A percentile compares a stretch with the other conserved stretches of the same genome.
These are phyloP conservation scores for Santalum album DNA, from an alignment of 164 flowering plant genomes.

Conservation along the genomic window DNA sequence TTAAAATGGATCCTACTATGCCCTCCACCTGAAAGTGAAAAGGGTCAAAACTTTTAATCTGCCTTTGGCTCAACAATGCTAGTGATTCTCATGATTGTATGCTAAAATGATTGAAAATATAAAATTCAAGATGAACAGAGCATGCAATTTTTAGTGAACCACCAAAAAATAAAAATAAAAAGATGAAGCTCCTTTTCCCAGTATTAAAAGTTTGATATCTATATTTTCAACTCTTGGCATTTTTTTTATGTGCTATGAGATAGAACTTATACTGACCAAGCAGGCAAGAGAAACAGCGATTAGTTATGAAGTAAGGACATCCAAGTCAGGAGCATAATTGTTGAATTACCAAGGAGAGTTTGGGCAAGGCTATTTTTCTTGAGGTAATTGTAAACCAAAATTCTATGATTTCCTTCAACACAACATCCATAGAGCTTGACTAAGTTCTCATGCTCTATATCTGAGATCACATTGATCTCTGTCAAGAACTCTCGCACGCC, in stretches of 20 bases:
- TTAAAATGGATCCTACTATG: constrained; percentile 43
- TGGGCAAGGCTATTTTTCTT: constrained; percentile 83
- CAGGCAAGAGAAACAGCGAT: neutral
- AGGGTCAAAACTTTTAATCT: neutral
- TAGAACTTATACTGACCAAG: neutral
- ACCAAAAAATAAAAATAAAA: too few species aligned
- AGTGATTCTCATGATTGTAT: too few species aligned
- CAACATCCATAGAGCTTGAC: constrained; percentile 87
- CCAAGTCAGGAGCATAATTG: constrained; percentile 2
- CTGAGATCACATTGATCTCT: constrained; percentile 66
- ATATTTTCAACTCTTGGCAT: too few species aligned
- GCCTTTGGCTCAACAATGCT: too few species aligned
- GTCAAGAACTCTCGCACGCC: constrained; percentile 76
- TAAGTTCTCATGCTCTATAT: constrained; percentile 70
- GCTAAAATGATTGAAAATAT: too few species aligned
- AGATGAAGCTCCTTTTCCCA: too few species aligned
- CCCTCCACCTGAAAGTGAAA: constrained; percentile 42
- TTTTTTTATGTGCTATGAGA: too few species aligned
- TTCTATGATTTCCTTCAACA: constrained; percentile 69
- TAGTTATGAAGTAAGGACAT: too few species aligned
- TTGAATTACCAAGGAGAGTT: constrained; percentile 64
- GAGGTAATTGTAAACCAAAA: constrained; percentile 76
- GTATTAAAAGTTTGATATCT: too few species aligned
- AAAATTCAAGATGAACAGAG: too few species aligned
- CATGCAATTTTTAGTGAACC: too few species aligned